Base-by-base conservation (phyloP, 306 rosid genomes). In the Heteromeles arbutifolia region DNA sequence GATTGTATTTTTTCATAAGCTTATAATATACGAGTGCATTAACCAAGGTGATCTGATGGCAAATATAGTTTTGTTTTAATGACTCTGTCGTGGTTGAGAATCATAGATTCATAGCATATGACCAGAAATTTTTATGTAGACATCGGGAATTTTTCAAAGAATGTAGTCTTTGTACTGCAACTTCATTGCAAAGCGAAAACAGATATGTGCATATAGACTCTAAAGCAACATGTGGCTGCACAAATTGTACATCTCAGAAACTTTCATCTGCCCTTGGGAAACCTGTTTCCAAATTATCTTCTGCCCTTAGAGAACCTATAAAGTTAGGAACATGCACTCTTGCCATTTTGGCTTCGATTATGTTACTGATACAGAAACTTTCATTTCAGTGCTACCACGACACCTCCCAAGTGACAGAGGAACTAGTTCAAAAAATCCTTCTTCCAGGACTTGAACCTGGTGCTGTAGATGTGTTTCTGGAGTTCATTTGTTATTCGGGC, bases 371-470 rank as follows among this genome's bases (percentile, higher is more conserved):
- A 56, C 67, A 14, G 69, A 61, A 32, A 70, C 39, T 63, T 70
- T 76, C 80, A 76, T 79, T 91, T 66, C 89, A 91, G 98, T 94
- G 98, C 81, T 94, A 94, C 80, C 90, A 94, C 54, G 97, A 94
- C 76, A 84, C 90, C 74, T 90, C 98, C 72, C 87, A 84, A 77
- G 98, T 94, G 79, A 90, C 97, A 21, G 95, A 91, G 66, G 98
- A 94, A 73, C 88, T 94, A 48, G 98, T 94, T 62, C 77, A 90
- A 69, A 75, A 87, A 70, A 91, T 94, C 70, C 98, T 94, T 75
- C 86, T 81, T 80, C 98, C 97, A 73, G 98, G 98, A 79, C 82
- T 94, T 64, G 92, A 91, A 81, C 95, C 96, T 39, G 98, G 98
- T 29, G 98, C 98, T 9, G 97, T 83, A 6, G 96, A 92, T 68